Percentiles rank a stretch among this genome's conserved stretches.
These are phyloP conservation scores for Leishmania lainsoni DNA, from an alignment of 208 protist genomes.

Conservation along the genomic window DNA sequence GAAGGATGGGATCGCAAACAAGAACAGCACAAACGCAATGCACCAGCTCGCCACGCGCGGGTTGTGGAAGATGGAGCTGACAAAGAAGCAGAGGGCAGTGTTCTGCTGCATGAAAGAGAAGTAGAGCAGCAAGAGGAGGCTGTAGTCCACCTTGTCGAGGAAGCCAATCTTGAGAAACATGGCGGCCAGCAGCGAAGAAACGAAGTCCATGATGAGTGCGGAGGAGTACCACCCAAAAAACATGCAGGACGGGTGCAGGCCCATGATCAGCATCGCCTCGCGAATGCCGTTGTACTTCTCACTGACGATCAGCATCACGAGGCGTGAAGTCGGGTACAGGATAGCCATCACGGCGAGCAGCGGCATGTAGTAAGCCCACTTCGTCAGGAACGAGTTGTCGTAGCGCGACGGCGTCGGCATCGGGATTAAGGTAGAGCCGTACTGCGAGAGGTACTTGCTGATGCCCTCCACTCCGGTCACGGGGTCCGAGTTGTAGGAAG, in stretches of 20 bases:
- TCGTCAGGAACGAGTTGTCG: constrained; percentile 57
- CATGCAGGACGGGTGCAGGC: constrained; percentile 70
- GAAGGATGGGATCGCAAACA: constrained; percentile 68
- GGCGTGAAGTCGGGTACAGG: constrained; percentile 69
- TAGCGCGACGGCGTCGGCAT: constrained; percentile 58
- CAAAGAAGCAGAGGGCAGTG: constrained; percentile 66
- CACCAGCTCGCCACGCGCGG: constrained; percentile 68
- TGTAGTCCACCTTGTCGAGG: constrained; percentile 53
- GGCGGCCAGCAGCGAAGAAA: constrained; percentile 53
- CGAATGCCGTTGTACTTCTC: constrained; percentile 82
- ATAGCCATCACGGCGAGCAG: constrained; percentile 71
- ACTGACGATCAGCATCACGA: constrained; percentile 71
- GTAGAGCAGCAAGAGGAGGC: constrained; percentile 74
- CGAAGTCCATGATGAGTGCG: constrained; percentile 57
- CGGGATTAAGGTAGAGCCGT: constrained; percentile 45
- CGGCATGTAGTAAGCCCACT: constrained; percentile 77
- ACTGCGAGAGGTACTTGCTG: constrained; percentile 39
- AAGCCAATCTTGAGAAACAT: constrained; percentile 71
- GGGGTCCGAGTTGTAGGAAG: constrained; percentile 10
- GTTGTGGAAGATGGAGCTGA: constrained; percentile 81
- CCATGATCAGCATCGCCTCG: constrained; percentile 91
- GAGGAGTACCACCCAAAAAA: constrained; percentile 73
- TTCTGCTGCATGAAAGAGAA: constrained; percentile 78
- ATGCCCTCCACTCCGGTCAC: constrained; percentile 33
- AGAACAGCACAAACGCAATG: constrained; percentile 69